Evolutionary conservation across 495 filamentous ascomycete genomes (phyloP), one percentile per base, ranked within the genome.

Genomic region (Rostrohypoxylon terebratum): DNA sequence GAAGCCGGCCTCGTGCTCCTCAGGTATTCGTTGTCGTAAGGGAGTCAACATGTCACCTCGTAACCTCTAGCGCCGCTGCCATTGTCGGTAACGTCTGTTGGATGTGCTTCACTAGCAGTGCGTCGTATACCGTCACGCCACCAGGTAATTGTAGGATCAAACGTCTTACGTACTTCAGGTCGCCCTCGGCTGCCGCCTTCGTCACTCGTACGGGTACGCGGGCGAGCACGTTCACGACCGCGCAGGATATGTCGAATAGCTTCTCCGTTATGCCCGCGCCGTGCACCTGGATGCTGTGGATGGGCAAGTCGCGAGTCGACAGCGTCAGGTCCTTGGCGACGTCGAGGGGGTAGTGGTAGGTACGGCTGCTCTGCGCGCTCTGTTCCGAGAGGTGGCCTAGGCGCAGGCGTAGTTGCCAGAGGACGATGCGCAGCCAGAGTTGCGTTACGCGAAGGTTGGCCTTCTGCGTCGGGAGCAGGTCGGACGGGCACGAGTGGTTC

Each of bases 371-470:
- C 23, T 59, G 69, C 11, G 72, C 66, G 50, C 72, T 73, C 55
- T 82, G 79, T 53, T 81, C 78, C 4, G 78, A 71, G 54, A 83
- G 68, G 14, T 76, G 59, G 5, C 77, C 78, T 20, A 79, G 63
- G 11, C 71, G 84, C 63, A 80, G 69, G 14, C 81, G 80, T 36
- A 93, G 76, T 68, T 92, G 89, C 91, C 91, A 93, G 14, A 93
- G 85, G 70, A 92, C 89, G 14, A 90, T 90, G 34, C 89, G 84
- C 14, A 93, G 84, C 91, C 91, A 94, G 75, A 91, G 87, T 75
- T 93, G 90, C 14, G 90, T 91, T n/a, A 89, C 84, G 18, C 87
- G 82, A 2, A 94, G 82, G 72, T 93, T 91, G 16, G 91, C 90
- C 11, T 88, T 86, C 79, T 94, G 92, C 14, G 84, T 90, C 62